These are phyloP conservation scores for Populus hybrid DNA, from an alignment of 441 rosid genomes.

Conservation along the genomic window DNA sequence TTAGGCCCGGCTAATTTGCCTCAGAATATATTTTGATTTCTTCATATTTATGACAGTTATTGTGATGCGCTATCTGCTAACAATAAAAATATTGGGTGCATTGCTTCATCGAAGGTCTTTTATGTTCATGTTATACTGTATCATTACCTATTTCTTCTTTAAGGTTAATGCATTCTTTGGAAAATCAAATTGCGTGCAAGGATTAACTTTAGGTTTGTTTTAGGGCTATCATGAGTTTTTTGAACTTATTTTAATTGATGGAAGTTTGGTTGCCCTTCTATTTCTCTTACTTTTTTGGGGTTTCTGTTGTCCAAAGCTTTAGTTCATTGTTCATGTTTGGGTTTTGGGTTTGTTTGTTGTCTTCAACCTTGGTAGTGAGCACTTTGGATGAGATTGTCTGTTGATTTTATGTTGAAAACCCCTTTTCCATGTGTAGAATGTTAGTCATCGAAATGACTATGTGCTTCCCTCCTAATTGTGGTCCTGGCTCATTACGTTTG, in stretches of 20 bases:
- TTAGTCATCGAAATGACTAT: background rate
- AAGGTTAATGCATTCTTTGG: background rate
- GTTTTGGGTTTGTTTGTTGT: background rate
- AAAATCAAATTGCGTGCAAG: background rate
- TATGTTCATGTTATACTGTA: background rate
- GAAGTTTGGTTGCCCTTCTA: background rate
- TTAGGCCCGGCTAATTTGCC: background rate
- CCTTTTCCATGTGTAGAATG: background rate
- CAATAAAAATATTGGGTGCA: background rate
- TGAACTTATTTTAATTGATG: background rate
- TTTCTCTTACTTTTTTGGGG: background rate
- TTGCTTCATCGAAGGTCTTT: background rate
- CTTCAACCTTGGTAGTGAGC: background rate
- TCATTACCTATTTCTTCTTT: background rate
- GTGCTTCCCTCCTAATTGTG: background rate
- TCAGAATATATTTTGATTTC: background rate
- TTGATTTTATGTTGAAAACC: background rate
- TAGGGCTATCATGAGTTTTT: background rate
- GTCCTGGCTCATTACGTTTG: background rate
- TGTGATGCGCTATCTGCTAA: background rate
- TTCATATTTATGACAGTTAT: background rate
- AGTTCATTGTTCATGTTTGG: background rate
- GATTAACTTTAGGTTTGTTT: background rate
- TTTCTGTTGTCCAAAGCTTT: background rate
- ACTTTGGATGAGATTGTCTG: background rate